These are phyloP conservation scores for Artomyces pyxidatus DNA, from an alignment of 768 basidiomycete genomes.

Conservation along the genomic window DNA sequence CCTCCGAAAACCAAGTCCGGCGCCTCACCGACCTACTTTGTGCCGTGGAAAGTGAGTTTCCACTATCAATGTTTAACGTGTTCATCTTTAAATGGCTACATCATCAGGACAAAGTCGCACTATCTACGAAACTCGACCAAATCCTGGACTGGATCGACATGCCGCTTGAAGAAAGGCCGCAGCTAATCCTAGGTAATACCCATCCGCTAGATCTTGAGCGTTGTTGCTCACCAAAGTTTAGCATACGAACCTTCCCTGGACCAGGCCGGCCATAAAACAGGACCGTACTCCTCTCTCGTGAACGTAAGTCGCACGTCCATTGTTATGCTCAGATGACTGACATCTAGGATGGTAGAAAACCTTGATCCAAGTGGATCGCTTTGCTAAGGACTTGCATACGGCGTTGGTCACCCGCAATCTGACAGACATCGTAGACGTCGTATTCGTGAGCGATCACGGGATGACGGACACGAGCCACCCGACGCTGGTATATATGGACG, in stretches of 20 bases:
- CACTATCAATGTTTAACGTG: background rate
- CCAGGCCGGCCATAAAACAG: conserved; percentile 71
- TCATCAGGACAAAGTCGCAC: conserved; percentile 47
- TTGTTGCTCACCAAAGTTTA: conserved; percentile 19
- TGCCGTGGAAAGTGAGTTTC: conserved; percentile 61
- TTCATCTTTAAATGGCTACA: background rate
- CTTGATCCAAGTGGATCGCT: conserved; percentile 59
- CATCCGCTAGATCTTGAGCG: conserved; percentile 8
- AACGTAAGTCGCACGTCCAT: conserved; percentile 42
- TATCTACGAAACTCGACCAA: conserved; percentile 65
- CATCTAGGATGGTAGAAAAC: conserved; percentile 37
- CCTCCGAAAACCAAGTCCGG: conserved; percentile 66
- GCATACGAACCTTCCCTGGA: conserved; percentile 83
- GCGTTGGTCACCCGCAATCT: conserved; percentile 65
- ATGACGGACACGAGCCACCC: conserved; percentile 85
- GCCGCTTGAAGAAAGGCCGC: conserved; percentile 62
- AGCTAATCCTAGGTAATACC: conserved; percentile 61
- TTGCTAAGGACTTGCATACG: conserved; percentile 61
- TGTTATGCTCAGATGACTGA: background rate
- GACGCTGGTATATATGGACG: conserved; percentile 71
- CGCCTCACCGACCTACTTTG: conserved; percentile 59
- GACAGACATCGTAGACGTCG: conserved; percentile 74
- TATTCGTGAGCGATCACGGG: conserved; percentile 90
- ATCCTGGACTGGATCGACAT: conserved; percentile 79
- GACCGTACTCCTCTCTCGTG: conserved; percentile 60